A percentile compares a stretch with the other conserved stretches of the same genome.
Conservation (phyloP, 306 rosid species). For the Ammopiptanthus mongolicus region DNA sequence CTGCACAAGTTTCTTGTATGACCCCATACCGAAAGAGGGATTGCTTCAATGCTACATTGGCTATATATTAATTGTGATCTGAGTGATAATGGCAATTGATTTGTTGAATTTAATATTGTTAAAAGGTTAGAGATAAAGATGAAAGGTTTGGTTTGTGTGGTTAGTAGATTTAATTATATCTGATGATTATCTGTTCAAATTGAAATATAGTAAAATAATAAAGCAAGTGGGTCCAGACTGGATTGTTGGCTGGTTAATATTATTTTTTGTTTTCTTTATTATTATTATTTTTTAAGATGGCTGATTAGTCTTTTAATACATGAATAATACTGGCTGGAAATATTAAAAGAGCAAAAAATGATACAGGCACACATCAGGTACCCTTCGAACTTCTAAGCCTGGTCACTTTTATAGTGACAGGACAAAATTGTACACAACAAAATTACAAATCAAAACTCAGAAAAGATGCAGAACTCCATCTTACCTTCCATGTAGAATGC, state of each 20-base stretch:
- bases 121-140: constrained; percentile 31
- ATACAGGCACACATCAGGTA: background rate
- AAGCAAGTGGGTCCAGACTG: constrained; percentile 37
- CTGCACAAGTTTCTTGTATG: background rate
- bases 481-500: background rate
- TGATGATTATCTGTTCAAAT: constrained; percentile 42
- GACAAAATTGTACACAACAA: constrained; percentile 18
- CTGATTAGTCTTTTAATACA: background rate
- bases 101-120: constrained; percentile 25
- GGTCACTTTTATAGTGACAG: background rate
- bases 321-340: background rate
- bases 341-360: background rate
- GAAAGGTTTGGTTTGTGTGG: constrained; percentile 37
- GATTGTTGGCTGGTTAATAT: constrained; percentile 7
- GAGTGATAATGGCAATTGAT: constrained; percentile 31
- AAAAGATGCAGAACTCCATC: background rate
- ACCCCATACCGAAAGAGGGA: background rate
- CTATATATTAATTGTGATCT: constrained; percentile 21
- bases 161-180: constrained; percentile 26
- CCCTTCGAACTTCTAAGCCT: background rate
- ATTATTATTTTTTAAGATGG: background rate
- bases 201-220: constrained; percentile 21
- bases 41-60: constrained; percentile 14
- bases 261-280: background rate
- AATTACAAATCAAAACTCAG: background rate